phyloP scores from a whole-genome alignment of 2,329 filamentous ascomycete species.

The Colletotrichum paranaense region DNA sequence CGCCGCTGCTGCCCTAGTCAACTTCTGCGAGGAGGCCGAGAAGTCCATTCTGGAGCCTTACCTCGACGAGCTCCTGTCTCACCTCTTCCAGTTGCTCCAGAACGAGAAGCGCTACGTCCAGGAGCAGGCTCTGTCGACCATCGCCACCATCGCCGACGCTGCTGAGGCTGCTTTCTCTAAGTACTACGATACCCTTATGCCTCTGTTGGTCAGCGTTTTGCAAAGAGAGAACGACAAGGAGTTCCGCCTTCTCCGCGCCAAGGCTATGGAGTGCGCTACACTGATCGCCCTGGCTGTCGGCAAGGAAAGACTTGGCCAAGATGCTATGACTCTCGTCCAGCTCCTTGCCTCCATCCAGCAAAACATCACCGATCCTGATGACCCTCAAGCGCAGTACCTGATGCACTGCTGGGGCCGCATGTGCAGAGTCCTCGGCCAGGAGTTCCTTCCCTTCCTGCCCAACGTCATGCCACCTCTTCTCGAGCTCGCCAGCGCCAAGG shows the following conservation, averaged over 20 bases:
- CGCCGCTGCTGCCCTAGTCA: conserved; percentile 96
- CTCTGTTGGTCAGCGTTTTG: conserved; percentile 88
- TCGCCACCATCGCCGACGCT: conserved; percentile 98
- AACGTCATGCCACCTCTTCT: conserved; percentile 95
- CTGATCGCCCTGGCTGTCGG: conserved; percentile 95
- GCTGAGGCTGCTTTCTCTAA: conserved; percentile 94
- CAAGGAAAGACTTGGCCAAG: conserved; percentile 88
- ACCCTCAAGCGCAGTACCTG: conserved; percentile 95
- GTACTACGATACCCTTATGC: conserved; percentile 97
- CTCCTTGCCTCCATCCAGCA: conserved; percentile 88
- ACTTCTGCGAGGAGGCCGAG: conserved; percentile 98
- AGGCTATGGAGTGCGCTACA: conserved; percentile 99
- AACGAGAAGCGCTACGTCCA: conserved; percentile 97
- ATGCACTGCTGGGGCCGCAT: conserved; percentile 99
- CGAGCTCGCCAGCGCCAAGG: conserved; percentile 92
- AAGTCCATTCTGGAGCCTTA: conserved; percentile 93
- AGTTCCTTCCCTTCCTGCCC: conserved; percentile 92
- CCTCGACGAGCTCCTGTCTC: conserved; percentile 85
- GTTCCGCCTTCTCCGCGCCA: conserved; percentile 88
- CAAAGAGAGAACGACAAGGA: conserved; percentile 94
- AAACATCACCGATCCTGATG: conserved; percentile 88
- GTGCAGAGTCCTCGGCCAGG: conserved; percentile 90
- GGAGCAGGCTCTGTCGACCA: conserved; percentile 96
- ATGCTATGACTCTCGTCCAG: conserved; percentile 89
- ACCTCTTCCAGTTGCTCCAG: conserved; percentile 87